Evolutionary conservation across 2,329 filamentous ascomycete genomes (phyloP), one percentile per base, ranked within the genome.

Genomic region (Hyphodiscus sp.): DNA sequence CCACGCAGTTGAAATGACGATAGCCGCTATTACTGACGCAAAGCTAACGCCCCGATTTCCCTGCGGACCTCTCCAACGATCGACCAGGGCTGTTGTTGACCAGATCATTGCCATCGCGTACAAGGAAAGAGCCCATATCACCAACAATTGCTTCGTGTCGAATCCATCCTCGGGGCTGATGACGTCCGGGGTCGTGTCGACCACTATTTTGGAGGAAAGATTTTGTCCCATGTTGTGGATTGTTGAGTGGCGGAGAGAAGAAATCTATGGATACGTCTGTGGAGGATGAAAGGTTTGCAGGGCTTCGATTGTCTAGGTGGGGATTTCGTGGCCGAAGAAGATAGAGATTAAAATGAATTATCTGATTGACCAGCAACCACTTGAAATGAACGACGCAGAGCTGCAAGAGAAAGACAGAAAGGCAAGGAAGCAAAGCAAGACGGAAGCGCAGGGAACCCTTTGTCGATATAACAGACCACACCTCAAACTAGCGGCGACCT

Each of bases 41-140:
- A 41, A 23, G 18, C 51, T 41, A 7, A 46, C 44, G 10, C 19
- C 23, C 43, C 41, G 23, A 3, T 49, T 33, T 20, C 47, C 51
- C 9, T 49, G 42, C 23, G 51, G 51, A 19, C 51, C 51, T 23
- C 51, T 44, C 51, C 51, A 53, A 15, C 51, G 46, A 19, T 53
- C 51, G 19, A 49, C 30, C 7, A 53, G 42, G 7, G 42, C 11
- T 26, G 30, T 15, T 20, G 51, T 50, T 2, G 23, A 30, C 41
- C 46, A 49, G 41, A 53, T 53, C 51, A 53, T 53, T 7, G 45
- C 51, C 2, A 49, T 49, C 13, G 8, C 51, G 19, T 53, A 49
- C 20, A 50, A 23, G 6, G 47, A 33, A 18, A n/a, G 15, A 26
- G 42, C 6, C 48, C 48, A 50, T 8, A 50, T 8, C 5, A 50